Percentiles rank a stretch among this genome's conserved stretches.
phyloP scores from a whole-genome alignment of 441 rosid genomes.

The Pelargonium myrrhifolium region DNA sequence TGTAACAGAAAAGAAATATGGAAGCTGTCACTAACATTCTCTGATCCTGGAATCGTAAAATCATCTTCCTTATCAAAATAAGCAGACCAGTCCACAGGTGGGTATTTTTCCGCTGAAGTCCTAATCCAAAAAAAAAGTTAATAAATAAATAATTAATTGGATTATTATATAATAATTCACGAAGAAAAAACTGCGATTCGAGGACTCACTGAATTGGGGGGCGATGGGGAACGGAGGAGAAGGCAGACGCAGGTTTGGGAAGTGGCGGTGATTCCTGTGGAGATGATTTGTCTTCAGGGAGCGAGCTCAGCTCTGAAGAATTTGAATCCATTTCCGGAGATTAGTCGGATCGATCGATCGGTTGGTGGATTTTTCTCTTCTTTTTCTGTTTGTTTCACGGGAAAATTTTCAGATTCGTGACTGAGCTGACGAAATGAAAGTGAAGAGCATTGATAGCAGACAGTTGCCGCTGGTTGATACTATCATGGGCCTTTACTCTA shows the following conservation, averaged over 20 bases:
- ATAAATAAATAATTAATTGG: neutral
- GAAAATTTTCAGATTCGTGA: neutral
- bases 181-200: neutral
- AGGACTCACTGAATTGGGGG: neutral
- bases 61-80: conserved; percentile 77
- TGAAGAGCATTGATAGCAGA: neutral
- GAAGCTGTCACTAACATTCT: conserved; percentile 45
- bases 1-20: neutral
- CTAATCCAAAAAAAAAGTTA: conserved; percentile 24
- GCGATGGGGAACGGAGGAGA: neutral
- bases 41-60: conserved; percentile 49
- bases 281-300: neutral
- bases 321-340: neutral
- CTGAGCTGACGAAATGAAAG: neutral
- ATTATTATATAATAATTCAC: neutral
- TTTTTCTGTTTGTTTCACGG: neutral
- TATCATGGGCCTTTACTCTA: neutral
- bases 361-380: neutral
- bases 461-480: no score
- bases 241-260: neutral
- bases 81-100: conserved; percentile 60
- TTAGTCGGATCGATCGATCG: neutral
- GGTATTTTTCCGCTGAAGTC: conserved; percentile 44
- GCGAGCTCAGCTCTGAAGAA: neutral
- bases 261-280: neutral